phyloP scores from a whole-genome alignment of 176 grass and related monocot species.

The Zea luxurians region DNA sequence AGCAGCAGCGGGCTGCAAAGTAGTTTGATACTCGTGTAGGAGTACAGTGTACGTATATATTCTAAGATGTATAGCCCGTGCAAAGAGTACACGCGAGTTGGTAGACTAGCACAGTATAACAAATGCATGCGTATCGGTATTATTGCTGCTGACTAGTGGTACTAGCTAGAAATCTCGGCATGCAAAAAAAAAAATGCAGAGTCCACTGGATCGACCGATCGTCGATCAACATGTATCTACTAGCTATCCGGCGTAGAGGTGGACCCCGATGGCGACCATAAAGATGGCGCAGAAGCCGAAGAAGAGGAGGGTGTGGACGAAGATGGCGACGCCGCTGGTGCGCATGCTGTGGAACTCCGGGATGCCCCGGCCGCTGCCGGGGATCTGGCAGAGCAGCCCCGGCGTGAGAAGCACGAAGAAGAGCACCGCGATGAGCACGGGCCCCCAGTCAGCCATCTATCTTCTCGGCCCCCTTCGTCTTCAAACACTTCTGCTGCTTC shows the following conservation, averaged over 20 bases:
- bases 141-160: too few relatives aligned
- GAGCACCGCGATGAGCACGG: conserved; percentile 51
- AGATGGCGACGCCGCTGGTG: conserved; percentile 40
- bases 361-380: conserved; percentile 17
- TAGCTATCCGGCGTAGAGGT: conserved; percentile 30
- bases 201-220: too few relatives aligned
- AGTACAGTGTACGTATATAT: too few relatives aligned
- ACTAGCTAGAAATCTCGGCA: too few relatives aligned
- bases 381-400: conserved; percentile 52
- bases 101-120: too few relatives aligned
- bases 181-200: too few relatives aligned
- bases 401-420: conserved; percentile 55
- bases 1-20: too few relatives aligned
- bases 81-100: too few relatives aligned
- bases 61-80: too few relatives aligned
- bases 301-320: conserved; percentile 59
- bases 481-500: background rate
- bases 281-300: conserved; percentile 59
- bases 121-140: too few relatives aligned
- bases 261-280: conserved; percentile 44
- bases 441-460: conserved; percentile 38
- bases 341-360: conserved; percentile 51
- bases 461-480: background rate
- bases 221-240: too few relatives aligned
- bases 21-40: too few relatives aligned